phyloP scores from a whole-genome alignment of 2,329 filamentous ascomycete species.

The Trichoderma semiorbis region DNA sequence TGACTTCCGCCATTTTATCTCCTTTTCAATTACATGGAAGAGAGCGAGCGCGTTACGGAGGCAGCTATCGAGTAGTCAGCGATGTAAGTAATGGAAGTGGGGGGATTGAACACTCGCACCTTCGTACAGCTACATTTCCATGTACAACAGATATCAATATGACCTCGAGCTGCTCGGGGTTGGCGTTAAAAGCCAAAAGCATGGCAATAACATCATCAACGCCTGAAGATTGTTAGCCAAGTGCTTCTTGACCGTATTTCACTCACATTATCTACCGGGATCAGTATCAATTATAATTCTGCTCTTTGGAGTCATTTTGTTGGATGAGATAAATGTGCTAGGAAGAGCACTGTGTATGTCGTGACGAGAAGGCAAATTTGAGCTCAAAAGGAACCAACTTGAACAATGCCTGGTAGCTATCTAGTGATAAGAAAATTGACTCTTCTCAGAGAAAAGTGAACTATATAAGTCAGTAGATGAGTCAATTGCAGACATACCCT shows the following conservation, averaged over 20 bases:
- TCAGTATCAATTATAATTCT: background rate
- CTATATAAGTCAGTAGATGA: too few species aligned
- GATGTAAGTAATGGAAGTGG: background rate
- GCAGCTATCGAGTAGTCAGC: background rate
- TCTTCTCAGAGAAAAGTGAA: too few species aligned
- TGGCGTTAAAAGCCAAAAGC: background rate
- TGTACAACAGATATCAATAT: background rate
- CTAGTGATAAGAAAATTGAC: too few species aligned
- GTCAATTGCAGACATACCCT: too few species aligned
- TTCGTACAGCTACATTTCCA: background rate
- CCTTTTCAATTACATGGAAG: background rate
- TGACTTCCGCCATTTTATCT: background rate
- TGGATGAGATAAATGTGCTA: background rate
- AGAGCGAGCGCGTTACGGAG: background rate
- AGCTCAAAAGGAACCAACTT: too few species aligned
- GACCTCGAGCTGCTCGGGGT: background rate
- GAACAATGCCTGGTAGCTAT: too few species aligned
- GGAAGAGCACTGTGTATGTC: background rate
- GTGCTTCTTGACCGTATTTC: background rate
- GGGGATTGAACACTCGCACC: background rate
- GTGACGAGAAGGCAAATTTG: too few species aligned
- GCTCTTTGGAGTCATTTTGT: background rate
- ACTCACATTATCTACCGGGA: background rate
- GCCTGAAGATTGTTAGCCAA: background rate
- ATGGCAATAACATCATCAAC: background rate